These are phyloP conservation scores for Talaromyces borbonicus DNA, from an alignment of 495 filamentous ascomycete genomes.

Conservation along the genomic window DNA sequence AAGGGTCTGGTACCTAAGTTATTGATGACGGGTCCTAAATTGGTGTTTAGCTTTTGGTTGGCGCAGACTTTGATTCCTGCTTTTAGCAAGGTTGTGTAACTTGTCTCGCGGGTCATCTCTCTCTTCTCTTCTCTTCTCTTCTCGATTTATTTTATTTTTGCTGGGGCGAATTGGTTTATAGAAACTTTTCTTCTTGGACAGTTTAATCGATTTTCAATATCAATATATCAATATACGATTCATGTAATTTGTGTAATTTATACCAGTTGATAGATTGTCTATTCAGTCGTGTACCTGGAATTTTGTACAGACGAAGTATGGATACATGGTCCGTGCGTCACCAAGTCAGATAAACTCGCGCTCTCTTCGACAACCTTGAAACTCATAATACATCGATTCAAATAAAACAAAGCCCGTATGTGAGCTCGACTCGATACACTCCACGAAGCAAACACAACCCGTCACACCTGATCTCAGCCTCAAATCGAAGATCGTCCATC, in stretches of 20 bases:
- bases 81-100: conserved; percentile 50
- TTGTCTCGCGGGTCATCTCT: too few species aligned
- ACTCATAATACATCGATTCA: not conserved
- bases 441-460: too few species aligned
- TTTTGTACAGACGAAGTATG: not conserved
- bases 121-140: not conserved
- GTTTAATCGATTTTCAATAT: not conserved
- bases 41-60: conserved; percentile 99
- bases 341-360: not conserved
- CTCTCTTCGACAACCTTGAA: not conserved
- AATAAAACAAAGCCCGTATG: too few species aligned
- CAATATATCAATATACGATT: not conserved
- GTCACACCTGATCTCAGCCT: too few species aligned
- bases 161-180: not conserved
- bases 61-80: conserved; percentile 84
- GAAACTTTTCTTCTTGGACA: not conserved
- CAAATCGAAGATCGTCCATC: not conserved
- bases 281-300: too few species aligned
- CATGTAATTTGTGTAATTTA: conserved; percentile 2
- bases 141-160: not conserved
- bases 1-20: conserved; percentile 96
- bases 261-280: too few species aligned
- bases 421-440: too few species aligned
- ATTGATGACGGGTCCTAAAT: conserved; percentile 96
- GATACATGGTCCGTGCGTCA: not conserved